Base-by-base conservation (phyloP, 805 yeast species). In the Dipodascus albidus region DNA sequence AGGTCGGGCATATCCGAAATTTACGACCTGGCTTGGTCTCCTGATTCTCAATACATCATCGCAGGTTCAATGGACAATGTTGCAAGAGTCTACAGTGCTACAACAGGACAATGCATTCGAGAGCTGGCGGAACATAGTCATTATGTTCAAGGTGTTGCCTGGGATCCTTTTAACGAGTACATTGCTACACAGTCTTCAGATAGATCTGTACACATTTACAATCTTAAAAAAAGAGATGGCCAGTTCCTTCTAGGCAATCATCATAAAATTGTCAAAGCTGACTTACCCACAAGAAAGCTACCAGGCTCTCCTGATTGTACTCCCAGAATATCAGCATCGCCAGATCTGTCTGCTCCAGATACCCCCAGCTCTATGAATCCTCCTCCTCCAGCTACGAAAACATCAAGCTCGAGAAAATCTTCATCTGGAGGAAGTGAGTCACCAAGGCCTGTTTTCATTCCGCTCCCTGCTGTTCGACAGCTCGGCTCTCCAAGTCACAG, bases 21-120 rank as follows among this genome's bases (percentile, higher is more conserved):
- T 41, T 90, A 91, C 67, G 99, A 93, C 65, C 66, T 93, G 2
- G 79, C 87, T 20, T 93, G 99, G 99, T 85, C 95, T 1, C 96
- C 98, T 0, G 85, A 85, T 62, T 80, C 85, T 1, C 74, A 72
- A 54, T 84, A 77, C 63, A 73, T 93, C 24, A 80, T 86, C n/a
- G 80, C 93, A 3, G 98, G 96, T 0, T 83, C 95, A 15, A 88
- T 91, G 87, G 98, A 93, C 68, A 87, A 88, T 61, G 74, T 81
- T 4, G 78, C 89, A 9, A 73, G 96, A 49, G 74, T 91, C 0
- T 87, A 82, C 61, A 76, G 77, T 57, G 79, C 77, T 2, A 62
- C 65, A 1, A 74, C 74, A 1, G 93, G 91, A 0, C 70, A 72
- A 27, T 77, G 81, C 59, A 71, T 84, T 0, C 66, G 73, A 23